Percentiles rank a stretch among this genome's conserved stretches.
Evolutionary conservation across 805 yeast genomes (phyloP).

Genomic region (Candida koratica): DNA sequence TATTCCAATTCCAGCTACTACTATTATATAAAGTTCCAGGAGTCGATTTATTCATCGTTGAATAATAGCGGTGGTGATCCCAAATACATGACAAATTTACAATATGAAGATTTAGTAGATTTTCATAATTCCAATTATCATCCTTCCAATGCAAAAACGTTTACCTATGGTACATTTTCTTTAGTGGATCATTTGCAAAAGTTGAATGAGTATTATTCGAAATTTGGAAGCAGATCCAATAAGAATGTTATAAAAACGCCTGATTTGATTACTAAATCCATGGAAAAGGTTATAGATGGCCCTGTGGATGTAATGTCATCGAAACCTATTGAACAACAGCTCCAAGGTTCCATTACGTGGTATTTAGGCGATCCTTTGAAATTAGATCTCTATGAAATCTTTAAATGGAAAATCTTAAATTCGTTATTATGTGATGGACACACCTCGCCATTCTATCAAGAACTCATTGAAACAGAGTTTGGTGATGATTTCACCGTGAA

Average conservation of each 20-base stretch:
- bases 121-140: constrained; percentile 79
- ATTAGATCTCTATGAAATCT: constrained; percentile 52
- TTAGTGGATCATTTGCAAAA: constrained; percentile 55
- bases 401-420: constrained; percentile 67
- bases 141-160: constrained; percentile 84
- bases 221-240: constrained; percentile 49
- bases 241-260: constrained; percentile 42
- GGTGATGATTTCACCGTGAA: constrained; percentile 87
- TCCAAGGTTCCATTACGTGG: constrained; percentile 86
- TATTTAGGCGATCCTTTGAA: constrained; percentile 69
- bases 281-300: constrained; percentile 45
- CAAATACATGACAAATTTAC: constrained; percentile 62
- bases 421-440: constrained; percentile 84
- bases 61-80: constrained; percentile 97
- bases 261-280: constrained; percentile 20
- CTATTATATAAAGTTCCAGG: constrained; percentile 79
- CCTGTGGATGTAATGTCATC: constrained; percentile 61
- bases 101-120: constrained; percentile 69
- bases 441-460: constrained; percentile 82
- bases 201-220: constrained; percentile 46
- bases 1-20: constrained; percentile 83
- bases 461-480: constrained; percentile 76
- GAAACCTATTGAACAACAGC: constrained; percentile 67
- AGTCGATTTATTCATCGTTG: constrained; percentile 76
- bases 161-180: constrained; percentile 81